phyloP scores from a whole-genome alignment of 1,284 basidiomycete species.

The Coniophora puteana region DNA sequence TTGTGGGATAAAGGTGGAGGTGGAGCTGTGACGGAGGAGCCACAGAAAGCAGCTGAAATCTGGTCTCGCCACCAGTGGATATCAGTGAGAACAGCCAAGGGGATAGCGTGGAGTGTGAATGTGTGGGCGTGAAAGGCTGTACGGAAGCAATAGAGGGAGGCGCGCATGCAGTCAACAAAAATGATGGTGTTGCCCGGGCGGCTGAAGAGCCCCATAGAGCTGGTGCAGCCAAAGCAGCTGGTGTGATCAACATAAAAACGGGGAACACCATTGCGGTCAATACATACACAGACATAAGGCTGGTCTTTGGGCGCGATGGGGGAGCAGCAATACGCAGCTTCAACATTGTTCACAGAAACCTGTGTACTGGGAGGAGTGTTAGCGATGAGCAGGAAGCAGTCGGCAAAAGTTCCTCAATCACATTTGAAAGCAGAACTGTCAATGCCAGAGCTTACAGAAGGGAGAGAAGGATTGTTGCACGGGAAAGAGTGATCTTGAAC shows the following conservation, averaged over 20 bases:
- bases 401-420: slow-evolving; percentile 29
- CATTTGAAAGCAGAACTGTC: slow-evolving; percentile 16
- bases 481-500: slow-evolving; percentile 23
- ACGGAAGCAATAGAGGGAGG: slow-evolving; percentile 25
- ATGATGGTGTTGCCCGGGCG: slow-evolving; percentile 11
- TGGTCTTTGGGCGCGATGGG: slow-evolving; percentile 13
- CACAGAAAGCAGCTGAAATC: slow-evolving; percentile 12
- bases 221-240: slow-evolving; percentile 11
- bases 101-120: slow-evolving; percentile 23
- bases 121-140: slow-evolving; percentile 16
- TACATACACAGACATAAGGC: slow-evolving; percentile 16
- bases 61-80: slow-evolving; percentile 34
- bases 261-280: too few species aligned
- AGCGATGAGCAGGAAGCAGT: slow-evolving; percentile 12
- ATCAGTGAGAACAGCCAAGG: slow-evolving; percentile 18
- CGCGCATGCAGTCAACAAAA: not conserved
- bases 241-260: slow-evolving; percentile 13
- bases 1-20: slow-evolving; percentile 18
- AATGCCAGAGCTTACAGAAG: slow-evolving; percentile 25
- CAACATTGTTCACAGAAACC: slow-evolving; percentile 16
- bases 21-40: slow-evolving; percentile 25
- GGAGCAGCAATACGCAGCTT: slow-evolving; percentile 16
- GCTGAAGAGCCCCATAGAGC: slow-evolving; percentile 14
- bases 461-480: not conserved
- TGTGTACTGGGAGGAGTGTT: slow-evolving; percentile 16